Conservation (phyloP, 1,284 basidiomycete species). For the Rhizopogon parksii region DNA sequence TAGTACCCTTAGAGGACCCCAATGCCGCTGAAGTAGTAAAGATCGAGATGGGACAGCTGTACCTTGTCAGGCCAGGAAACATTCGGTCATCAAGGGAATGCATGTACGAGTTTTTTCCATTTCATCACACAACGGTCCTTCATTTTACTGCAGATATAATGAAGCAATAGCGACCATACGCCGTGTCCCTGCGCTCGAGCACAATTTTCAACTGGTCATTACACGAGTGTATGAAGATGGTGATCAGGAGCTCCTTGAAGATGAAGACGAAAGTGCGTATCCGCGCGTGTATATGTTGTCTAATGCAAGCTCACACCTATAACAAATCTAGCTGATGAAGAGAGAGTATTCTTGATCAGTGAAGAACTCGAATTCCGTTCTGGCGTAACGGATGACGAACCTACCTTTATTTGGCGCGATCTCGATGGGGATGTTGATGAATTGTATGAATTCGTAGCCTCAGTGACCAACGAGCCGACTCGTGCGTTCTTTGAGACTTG, state of each 20-base stretch:
- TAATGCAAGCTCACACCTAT: constrained; percentile 5
- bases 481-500: constrained; percentile 87
- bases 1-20: constrained; percentile 53
- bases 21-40: constrained; percentile 92
- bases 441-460: constrained; percentile 72
- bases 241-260: constrained; percentile 88
- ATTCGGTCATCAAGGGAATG: constrained; percentile 92
- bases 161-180: constrained; percentile 94
- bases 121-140: constrained; percentile 6
- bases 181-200: constrained; percentile 73
- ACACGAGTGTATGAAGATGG: constrained; percentile 94
- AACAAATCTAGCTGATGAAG: constrained; percentile 68
- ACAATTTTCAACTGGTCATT: constrained; percentile 94
- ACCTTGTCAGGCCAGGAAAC: constrained; percentile 84
- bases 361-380: constrained; percentile 81
- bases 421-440: constrained; percentile 78
- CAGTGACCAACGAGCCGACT: constrained; percentile 79
- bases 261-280: constrained; percentile 88
- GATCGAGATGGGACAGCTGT: constrained; percentile 88
- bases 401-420: constrained; percentile 86
- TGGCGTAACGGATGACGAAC: constrained; percentile 71
- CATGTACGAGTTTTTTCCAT: constrained; percentile 63
- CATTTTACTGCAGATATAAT: constrained; percentile 63
- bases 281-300: constrained; percentile 1
- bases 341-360: constrained; percentile 87